Evolutionary conservation across 306 rosid genomes (phyloP), one percentile per base, ranked within the genome.

Genomic region (Rubus idaeus): DNA sequence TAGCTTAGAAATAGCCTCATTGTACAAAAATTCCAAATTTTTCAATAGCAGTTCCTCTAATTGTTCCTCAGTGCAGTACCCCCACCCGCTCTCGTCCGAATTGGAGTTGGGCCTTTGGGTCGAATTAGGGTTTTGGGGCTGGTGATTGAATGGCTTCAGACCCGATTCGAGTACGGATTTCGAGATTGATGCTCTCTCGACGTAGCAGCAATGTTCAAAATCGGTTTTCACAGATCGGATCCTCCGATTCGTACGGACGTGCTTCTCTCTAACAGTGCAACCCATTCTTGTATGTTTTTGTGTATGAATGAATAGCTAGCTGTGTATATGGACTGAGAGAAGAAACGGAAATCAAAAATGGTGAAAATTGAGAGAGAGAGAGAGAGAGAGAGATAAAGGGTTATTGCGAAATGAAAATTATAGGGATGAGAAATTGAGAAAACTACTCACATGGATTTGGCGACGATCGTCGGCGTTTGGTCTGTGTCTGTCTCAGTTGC

Each of bases 51-150:
- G 85, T 73, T 90, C 93, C 80, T 95, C 98, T 72, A 95, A 79
- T 75, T 95, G 98, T 49, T 95, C 98, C 78, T 95, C 98, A 0
- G 96, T 92, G 83, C 98, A 92, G 78, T 89, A 91, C 20, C 95
- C 95, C 95, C 96, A 94, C 13, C 92, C 96, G 1, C 88, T 64
- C 70, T 90, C 97, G 26, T 92, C 97, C 2, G 21, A 40, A 47
- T 75, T 83, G 74, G 89, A 70, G 68, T 46, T 73, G 47, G 87
- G 79, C 39, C 61, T 46, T 12, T 40, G 73, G 79, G n/a, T 70
- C 1, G 84, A 41, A 57, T 46, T 81, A n/a, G 82, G 88, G 71
- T 50, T 84, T 68, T 70, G 88, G 17, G 74, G 60, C 21, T 86
- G 86, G 60, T 79, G 83, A 55, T 81, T 86, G 77, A 84, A 80